Conservation (phyloP, 331 rosid genomes). For the Pyrus hybrid region DNA sequence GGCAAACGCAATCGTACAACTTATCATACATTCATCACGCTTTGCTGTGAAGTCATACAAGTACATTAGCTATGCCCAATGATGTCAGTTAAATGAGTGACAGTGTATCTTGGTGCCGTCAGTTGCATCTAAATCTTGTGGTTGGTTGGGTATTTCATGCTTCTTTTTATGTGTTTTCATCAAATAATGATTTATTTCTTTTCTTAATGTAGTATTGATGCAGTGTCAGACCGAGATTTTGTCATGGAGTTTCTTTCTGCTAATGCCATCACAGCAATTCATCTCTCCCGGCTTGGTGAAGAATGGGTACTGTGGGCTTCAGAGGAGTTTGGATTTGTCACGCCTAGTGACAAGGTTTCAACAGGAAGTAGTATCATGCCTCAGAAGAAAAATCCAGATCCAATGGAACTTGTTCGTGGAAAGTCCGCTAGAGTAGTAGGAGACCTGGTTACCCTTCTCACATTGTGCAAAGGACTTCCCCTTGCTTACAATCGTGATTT, state of each 20-base stretch:
- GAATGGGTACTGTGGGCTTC: slow-evolving; percentile 99
- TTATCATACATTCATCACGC: not conserved
- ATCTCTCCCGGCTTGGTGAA: slow-evolving; percentile 96
- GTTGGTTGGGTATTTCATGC: not conserved
- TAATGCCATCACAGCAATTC: slow-evolving; percentile 83
- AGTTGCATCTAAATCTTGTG: not conserved
- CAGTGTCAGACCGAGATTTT: slow-evolving; percentile 96
- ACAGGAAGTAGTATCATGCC: slow-evolving; percentile 99
- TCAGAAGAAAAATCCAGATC: slow-evolving; percentile 98
- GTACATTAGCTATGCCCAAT: not conserved
- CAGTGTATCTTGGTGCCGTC: not conserved
- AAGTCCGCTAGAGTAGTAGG: slow-evolving; percentile 93
- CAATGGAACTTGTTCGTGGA: slow-evolving; percentile 99
- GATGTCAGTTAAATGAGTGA: not conserved
- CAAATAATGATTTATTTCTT: slow-evolving; percentile 10
- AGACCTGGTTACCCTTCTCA: slow-evolving; percentile 78
- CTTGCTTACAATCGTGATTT: slow-evolving; percentile 95
- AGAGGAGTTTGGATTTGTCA: slow-evolving; percentile 90
- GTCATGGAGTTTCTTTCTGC: slow-evolving; percentile 83
- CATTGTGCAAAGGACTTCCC: slow-evolving; percentile 95
- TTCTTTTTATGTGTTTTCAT: not conserved
- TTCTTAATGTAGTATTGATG: slow-evolving; percentile 62
- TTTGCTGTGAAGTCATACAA: not conserved
- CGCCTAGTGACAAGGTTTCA: slow-evolving; percentile 88
- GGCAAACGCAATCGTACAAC: not conserved